phyloP scores from a whole-genome alignment of 331 rosid genomes.

The Malus hybrid region DNA sequence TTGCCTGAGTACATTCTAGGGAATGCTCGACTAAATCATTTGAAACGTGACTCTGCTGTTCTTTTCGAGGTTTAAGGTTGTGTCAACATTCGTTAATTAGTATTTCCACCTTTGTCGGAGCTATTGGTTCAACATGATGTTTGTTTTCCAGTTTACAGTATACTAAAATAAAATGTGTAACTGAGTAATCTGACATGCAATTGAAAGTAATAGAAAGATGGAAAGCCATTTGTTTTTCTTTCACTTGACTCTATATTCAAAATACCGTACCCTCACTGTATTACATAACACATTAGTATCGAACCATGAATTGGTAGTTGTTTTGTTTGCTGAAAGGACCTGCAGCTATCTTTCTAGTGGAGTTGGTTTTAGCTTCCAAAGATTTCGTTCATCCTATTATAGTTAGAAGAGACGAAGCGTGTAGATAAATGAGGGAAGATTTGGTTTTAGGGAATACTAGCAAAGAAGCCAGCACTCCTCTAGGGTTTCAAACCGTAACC shows the following conservation, averaged over 20 bases:
- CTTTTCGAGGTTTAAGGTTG: conserved; percentile 44
- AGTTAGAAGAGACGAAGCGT: background rate
- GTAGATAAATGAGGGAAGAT: background rate
- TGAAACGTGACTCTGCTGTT: conserved; percentile 69
- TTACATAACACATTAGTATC: background rate
- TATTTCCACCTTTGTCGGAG: background rate
- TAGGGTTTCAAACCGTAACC: too few relatives aligned
- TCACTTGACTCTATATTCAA: background rate
- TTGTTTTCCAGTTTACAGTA: background rate
- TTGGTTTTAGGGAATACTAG: background rate
- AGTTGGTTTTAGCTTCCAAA: background rate
- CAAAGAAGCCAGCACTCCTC: too few relatives aligned
- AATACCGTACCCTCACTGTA: background rate
- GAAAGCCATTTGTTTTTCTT: background rate
- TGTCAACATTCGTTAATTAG: conserved; percentile 5
- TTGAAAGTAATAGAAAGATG: too few relatives aligned
- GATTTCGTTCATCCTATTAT: background rate
- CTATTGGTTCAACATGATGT: background rate
- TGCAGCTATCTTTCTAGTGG: background rate
- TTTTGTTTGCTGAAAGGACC: background rate
- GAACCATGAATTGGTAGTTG: background rate
- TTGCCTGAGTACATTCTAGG: conserved; percentile 94
- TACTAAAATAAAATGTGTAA: background rate
- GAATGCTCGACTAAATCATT: conserved; percentile 70
- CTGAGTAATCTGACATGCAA: too few relatives aligned